Evolutionary conservation across 2,329 filamentous ascomycete species (phyloP), one percentile per base, ranked within the genome.

Genomic region (Hyphodiscus sp.): DNA sequence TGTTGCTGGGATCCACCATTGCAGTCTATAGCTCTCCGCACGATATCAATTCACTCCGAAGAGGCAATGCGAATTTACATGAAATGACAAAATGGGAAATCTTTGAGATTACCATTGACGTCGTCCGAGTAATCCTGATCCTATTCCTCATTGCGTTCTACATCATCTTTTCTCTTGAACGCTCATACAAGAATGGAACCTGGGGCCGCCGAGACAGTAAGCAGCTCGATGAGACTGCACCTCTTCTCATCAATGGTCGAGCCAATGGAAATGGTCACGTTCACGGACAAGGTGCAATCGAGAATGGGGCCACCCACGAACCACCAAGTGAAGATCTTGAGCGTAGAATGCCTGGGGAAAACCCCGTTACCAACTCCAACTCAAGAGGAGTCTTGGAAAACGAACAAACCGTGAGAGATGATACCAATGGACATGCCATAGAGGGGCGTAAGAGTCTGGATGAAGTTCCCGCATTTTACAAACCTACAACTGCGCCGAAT

Each of bases 401-500:
- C 60, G 65, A 70, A 3, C 56, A 66, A 33, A 63, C 55, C 6
- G 44, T 47, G 53, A 54, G 59, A 18, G 54, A 59, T 20, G 70
- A 78, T 30, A 72, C 74, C 11, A 71, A 75, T 59, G 69, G 70
- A 60, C 72, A 74, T 57, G 67, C 63, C 41, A 66, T 8, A 8
- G 23, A 68, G 50, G 64, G 63, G 42, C 68, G 74, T 51, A 63
- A 72, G 47, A 70, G 74, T 58, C 68, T 75, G 20, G 70, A 76
- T 57, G 85, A 89, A 54, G 80, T 82, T 49, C 81, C 86, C 10
- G 89, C 88, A 6, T 97, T 95, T 76, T 95, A 95, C 69, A 86
- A 92, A 62, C 91, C 91, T 1, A 86, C 87, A 41, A 92, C 89
- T 59, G 81, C 90, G 9, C 91, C 90, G 2, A 87, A 88, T 62